Conservation (phyloP, 371 early-diverging fungal genomes). For the Mucor saturninus region DNA sequence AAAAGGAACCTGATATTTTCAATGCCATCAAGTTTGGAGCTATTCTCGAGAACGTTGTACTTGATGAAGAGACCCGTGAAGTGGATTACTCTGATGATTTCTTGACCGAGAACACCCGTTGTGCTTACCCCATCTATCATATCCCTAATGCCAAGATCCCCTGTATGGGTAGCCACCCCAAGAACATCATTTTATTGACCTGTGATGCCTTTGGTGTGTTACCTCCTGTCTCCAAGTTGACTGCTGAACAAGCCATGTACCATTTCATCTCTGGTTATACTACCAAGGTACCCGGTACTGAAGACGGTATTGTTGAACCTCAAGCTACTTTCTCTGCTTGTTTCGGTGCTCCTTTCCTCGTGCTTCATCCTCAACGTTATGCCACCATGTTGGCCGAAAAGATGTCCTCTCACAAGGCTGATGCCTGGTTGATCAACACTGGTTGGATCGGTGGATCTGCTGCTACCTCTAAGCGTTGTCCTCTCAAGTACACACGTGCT, state of each 20-base stretch:
- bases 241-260: constrained; percentile 94
- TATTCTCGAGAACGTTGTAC: constrained; percentile 96
- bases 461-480: constrained; percentile 89
- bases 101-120: constrained; percentile 98
- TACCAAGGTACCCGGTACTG: constrained; percentile 96
- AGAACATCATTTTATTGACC: constrained; percentile 95
- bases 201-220: constrained; percentile 98
- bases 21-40: constrained; percentile 94
- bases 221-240: constrained; percentile 93
- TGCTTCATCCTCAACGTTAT: constrained; percentile 96
- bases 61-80: constrained; percentile 78
- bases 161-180: constrained; percentile 92
- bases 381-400: constrained; percentile 96
- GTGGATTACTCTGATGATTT: constrained; percentile 86
- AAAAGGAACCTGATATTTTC: constrained; percentile 98
- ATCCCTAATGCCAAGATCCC: constrained; percentile 97
- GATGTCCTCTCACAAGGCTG: constrained; percentile 87
- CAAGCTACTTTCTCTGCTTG: constrained; percentile 94
- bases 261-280: constrained; percentile 96
- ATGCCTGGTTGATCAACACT: constrained; percentile 98
- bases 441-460: constrained; percentile 97
- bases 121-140: constrained; percentile 94
- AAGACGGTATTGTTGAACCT: constrained; percentile 92
- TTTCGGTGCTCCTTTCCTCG: constrained; percentile 97
- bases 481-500: constrained; percentile 96